These are phyloP conservation scores for Dendrostoma leiphaemia DNA, from an alignment of 2,329 filamentous ascomycete species.

Conservation along the genomic window DNA sequence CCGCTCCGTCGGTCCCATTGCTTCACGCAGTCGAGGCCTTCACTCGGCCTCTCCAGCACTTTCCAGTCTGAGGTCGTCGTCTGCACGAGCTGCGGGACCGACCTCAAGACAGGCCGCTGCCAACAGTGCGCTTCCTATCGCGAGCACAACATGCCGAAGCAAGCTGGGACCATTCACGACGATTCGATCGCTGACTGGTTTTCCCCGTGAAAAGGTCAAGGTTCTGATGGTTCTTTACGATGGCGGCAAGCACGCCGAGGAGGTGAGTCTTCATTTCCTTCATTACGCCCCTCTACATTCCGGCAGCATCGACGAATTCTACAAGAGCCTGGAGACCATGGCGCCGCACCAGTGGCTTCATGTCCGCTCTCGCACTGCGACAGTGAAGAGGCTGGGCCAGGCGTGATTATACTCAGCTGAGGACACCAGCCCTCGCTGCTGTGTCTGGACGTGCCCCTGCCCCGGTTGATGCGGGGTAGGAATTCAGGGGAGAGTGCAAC, in stretches of 20 bases:
- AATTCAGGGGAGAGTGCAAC: not conserved
- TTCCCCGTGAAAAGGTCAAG: conserved; percentile 71
- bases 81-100: conserved; percentile 7
- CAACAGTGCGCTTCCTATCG: not conserved
- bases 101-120: conserved; percentile 17
- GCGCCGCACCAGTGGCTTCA: too few species aligned
- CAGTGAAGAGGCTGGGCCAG: too few species aligned
- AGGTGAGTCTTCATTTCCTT: conserved; percentile 55
- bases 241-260: conserved; percentile 81
- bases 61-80: conserved; percentile 13
- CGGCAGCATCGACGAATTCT: not conserved
- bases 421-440: too few species aligned
- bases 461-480: conserved; percentile 4
- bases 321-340: too few species aligned
- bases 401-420: too few species aligned
- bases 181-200: conserved; percentile 55
- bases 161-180: conserved; percentile 39
- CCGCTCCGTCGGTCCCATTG: conserved; percentile 20
- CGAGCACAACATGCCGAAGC: conserved; percentile 12
- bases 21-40: conserved; percentile 21
- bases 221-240: conserved; percentile 94
- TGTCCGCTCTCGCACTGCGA: too few species aligned
- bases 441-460: not conserved
- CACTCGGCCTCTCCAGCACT: conserved; percentile 18
- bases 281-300: not conserved